Conservation (phyloP, 2,329 filamentous ascomycete species). For the Hymenoscyphus fraxineus region DNA sequence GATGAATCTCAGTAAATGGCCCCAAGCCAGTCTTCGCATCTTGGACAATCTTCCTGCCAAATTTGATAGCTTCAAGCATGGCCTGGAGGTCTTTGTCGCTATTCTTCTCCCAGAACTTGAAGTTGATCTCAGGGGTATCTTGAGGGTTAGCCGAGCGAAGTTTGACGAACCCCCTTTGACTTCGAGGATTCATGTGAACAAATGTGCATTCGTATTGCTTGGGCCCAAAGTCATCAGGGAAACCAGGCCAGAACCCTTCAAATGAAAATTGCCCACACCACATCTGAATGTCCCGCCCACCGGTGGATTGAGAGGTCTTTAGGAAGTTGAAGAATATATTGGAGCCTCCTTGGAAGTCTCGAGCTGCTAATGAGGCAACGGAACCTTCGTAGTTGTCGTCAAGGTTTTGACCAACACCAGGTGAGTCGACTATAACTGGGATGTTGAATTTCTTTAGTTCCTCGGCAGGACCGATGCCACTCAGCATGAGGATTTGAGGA, state of each 20-base stretch:
- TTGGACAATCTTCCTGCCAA: slow-evolving; percentile 23
- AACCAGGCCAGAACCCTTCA: slow-evolving; percentile 11
- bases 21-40: slow-evolving; percentile 35
- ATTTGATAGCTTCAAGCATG: slow-evolving; percentile 38
- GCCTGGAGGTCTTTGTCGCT: slow-evolving; percentile 41
- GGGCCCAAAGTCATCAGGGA: slow-evolving; percentile 9
- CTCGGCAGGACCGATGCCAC: slow-evolving; percentile 41
- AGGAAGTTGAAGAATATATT: slow-evolving; percentile 12
- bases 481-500: slow-evolving; percentile 46
- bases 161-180: slow-evolving; percentile 41
- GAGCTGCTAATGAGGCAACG: slow-evolving; percentile 8
- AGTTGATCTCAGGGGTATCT: slow-evolving; percentile 58
- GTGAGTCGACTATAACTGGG: slow-evolving; percentile 51
- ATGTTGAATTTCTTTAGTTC: slow-evolving; percentile 45
- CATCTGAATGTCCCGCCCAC: slow-evolving; percentile 8
- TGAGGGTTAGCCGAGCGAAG: slow-evolving; percentile 59
- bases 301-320: slow-evolving; percentile 7
- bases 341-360: slow-evolving; percentile 5
- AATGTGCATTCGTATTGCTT: slow-evolving; percentile 13
- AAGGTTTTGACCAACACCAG: slow-evolving; percentile 61
- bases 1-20: slow-evolving; percentile 41
- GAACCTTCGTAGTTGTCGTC: slow-evolving; percentile 30
- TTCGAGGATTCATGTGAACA: slow-evolving; percentile 12
- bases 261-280: slow-evolving; percentile 13
- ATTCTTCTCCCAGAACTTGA: slow-evolving; percentile 51